phyloP scores from a whole-genome alignment of 495 filamentous ascomycete species.

The Penicillium cataractarum region DNA sequence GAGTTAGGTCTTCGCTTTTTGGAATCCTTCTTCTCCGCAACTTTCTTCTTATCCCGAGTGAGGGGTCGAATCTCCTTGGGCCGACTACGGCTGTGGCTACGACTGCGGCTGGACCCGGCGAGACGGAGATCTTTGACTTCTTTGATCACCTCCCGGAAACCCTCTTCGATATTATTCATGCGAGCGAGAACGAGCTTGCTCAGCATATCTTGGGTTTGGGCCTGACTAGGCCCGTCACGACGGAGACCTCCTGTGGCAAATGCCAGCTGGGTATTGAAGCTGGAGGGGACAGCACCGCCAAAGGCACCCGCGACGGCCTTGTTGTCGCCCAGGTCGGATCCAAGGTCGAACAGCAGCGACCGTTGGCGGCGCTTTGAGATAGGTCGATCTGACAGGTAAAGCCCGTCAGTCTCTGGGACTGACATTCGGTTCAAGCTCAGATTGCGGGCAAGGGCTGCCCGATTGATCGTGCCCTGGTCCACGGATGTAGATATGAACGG shows the following conservation, averaged over 20 bases:
- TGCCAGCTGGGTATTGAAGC: conserved; percentile 78
- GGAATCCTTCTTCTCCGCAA: conserved; percentile 34
- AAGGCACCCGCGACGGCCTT: conserved; percentile 57
- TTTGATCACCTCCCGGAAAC: conserved; percentile 78
- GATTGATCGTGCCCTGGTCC: conserved; percentile 33
- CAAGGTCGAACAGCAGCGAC: conserved; percentile 67
- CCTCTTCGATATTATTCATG: conserved; percentile 89
- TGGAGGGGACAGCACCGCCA: conserved; percentile 65
- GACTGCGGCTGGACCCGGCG: conserved; percentile 33
- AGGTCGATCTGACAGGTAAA: conserved; percentile 43
- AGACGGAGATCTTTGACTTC: conserved; percentile 71
- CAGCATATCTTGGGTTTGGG: conserved; percentile 71
- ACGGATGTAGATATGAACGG: conserved; percentile 28
- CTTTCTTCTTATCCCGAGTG: conserved; percentile 37
- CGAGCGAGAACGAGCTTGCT: conserved; percentile 83
- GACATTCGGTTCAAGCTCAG: conserved; percentile 56
- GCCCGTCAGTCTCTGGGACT: conserved; percentile 51
- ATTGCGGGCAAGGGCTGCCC: conserved; percentile 38
- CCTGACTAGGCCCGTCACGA: conserved; percentile 44
- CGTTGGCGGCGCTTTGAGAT: conserved; percentile 44
- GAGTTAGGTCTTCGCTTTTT: conserved; percentile 31
- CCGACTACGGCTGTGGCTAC: conserved; percentile 37
- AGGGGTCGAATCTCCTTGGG: conserved; percentile 29
- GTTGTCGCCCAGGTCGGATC: conserved; percentile 74
- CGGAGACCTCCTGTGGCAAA: conserved; percentile 60